phyloP scores from a whole-genome alignment of 768 basidiomycete species.

The Auriscalpium orientale region DNA sequence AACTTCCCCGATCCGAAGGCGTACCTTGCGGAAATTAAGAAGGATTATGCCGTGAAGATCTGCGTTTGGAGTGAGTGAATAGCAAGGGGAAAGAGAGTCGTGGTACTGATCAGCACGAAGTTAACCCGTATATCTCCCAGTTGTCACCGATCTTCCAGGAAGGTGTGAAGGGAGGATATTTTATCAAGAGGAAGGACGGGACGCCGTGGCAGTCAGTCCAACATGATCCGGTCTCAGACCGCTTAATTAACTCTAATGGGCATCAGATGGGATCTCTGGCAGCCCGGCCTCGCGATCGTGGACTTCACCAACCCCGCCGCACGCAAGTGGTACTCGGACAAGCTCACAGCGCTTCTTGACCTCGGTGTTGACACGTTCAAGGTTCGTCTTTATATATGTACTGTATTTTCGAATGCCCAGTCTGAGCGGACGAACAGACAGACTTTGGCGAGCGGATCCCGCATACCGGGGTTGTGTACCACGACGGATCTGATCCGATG shows the following conservation, averaged over 20 bases:
- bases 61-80: conserved; percentile 56
- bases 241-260: neutral
- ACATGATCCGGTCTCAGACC: neutral
- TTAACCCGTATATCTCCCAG: conserved; percentile 73
- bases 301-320: conserved; percentile 57
- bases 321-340: conserved; percentile 37
- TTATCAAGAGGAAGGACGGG: conserved; percentile 62
- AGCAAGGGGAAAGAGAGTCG: neutral
- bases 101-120: conserved; percentile 23
- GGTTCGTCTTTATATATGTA: conserved; percentile 23
- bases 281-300: conserved; percentile 53
- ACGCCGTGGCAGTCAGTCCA: conserved; percentile 54
- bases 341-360: conserved; percentile 36
- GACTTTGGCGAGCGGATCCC: conserved; percentile 77
- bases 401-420: neutral
- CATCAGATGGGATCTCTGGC: conserved; percentile 52
- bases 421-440: conserved; percentile 35
- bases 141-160: conserved; percentile 63
- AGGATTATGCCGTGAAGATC: conserved; percentile 59
- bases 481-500: conserved; percentile 62
- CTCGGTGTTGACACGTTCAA: conserved; percentile 46
- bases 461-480: conserved; percentile 51
- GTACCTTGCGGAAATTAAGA: conserved; percentile 53
- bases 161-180: conserved; percentile 57
- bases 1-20: conserved; percentile 67